Percentiles rank a stretch among this genome's conserved stretches.
Evolutionary conservation across 805 yeast genomes (phyloP).

Genomic region (Lipomyces spencermartinsiae): DNA sequence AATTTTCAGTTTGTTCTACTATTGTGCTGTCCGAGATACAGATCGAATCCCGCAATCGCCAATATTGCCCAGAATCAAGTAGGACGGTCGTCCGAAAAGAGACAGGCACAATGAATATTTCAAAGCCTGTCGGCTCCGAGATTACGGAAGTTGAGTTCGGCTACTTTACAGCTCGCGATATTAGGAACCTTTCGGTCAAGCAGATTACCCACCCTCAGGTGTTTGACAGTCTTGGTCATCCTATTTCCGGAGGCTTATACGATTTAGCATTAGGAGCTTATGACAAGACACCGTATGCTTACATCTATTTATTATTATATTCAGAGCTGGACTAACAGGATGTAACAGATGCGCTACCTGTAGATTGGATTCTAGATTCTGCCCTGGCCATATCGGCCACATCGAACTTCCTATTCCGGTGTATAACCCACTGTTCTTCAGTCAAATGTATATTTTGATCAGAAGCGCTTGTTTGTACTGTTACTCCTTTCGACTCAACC

Average conservation of each 20-base stretch:
- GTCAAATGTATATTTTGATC: constrained; percentile 83
- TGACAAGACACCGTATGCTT: constrained; percentile 37
- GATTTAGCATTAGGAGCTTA: constrained; percentile 97
- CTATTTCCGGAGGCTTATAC: constrained; percentile 89
- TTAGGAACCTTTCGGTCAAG: constrained; percentile 86
- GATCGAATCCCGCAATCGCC: neutral
- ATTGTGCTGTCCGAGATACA: neutral
- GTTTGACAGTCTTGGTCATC: constrained; percentile 96
- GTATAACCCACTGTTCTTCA: constrained; percentile 92
- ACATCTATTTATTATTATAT: neutral
- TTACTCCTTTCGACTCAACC: constrained; percentile 76
- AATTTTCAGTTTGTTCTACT: neutral
- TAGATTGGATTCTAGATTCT: constrained; percentile 89
- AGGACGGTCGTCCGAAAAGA: neutral
- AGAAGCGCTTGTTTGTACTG: constrained; percentile 89
- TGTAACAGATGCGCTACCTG: constrained; percentile 77
- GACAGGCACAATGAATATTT: constrained; percentile 77
- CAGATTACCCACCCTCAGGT: constrained; percentile 95
- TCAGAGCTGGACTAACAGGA: constrained; percentile 10
- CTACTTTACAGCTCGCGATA: constrained; percentile 78
- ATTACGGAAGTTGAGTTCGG: constrained; percentile 92
- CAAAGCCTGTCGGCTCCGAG: constrained; percentile 95
- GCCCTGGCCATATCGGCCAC: constrained; percentile 99
- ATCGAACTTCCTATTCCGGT: constrained; percentile 95
- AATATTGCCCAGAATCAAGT: neutral